phyloP scores from a whole-genome alignment of 2,329 filamentous ascomycete genomes.

The Lecanicillium sp. region DNA sequence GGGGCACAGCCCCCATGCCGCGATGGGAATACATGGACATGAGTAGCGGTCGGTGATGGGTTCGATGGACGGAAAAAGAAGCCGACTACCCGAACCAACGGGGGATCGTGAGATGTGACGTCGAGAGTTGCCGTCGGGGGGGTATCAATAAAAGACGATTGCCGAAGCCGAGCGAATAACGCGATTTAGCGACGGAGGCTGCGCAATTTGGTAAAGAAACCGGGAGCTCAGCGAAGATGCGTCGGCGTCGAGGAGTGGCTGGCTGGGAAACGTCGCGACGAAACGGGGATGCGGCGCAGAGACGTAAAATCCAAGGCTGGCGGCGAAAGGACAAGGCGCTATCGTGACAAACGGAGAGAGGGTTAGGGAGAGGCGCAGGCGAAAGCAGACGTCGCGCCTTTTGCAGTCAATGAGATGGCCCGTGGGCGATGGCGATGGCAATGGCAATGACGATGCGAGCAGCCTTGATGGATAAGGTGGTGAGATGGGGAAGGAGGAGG shows the following conservation, averaged over 20 bases:
- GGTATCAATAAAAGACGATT: conserved; percentile 2
- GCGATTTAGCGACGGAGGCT: too few relatives aligned
- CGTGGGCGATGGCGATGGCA: not conserved
- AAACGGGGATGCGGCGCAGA: conserved; percentile 1
- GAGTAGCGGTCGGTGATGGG: not conserved
- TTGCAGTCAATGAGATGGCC: not conserved
- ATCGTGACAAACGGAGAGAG: not conserved
- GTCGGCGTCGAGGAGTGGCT: not conserved
- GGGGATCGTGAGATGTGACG: not conserved
- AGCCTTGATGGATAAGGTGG: conserved; percentile 7
- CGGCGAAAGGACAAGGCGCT: conserved; percentile 4
- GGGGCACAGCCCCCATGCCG: conserved; percentile 68
- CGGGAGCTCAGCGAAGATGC: not conserved
- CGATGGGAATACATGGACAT: conserved; percentile 90
- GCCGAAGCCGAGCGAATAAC: not conserved
- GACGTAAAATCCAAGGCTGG: not conserved
- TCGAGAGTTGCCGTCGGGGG: not conserved
- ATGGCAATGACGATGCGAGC: too few relatives aligned
- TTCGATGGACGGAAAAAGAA: not conserved
- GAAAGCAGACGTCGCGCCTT: not conserved
- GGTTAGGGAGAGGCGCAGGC: not conserved
- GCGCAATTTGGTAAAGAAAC: too few relatives aligned
- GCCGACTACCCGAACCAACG: not conserved
- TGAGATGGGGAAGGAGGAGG: conserved; percentile 2
- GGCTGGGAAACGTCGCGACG: not conserved